These are phyloP conservation scores for Lasiosphaeris hirsuta DNA, from an alignment of 495 filamentous ascomycete species.

Conservation along the genomic window DNA sequence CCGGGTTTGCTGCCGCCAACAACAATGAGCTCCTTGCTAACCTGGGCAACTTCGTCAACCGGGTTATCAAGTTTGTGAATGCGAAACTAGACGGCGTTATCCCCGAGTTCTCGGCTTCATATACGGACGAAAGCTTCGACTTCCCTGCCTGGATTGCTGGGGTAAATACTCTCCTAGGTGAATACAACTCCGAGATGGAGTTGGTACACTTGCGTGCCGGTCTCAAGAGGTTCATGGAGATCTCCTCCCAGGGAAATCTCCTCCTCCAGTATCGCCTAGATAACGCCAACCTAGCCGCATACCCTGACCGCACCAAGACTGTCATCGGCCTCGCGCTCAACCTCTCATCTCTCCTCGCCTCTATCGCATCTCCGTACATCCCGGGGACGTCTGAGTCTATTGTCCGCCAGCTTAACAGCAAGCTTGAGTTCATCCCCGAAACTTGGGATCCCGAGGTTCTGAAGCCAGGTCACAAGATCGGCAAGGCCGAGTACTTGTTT, in stretches of 20 bases:
- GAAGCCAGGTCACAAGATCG: conserved; percentile 73
- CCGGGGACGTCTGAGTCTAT: conserved; percentile 75
- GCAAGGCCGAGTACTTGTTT: conserved; percentile 80
- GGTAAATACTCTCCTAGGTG: conserved; percentile 58
- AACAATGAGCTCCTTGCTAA: conserved; percentile 90
- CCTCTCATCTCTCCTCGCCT: conserved; percentile 74
- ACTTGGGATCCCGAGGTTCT: conserved; percentile 60
- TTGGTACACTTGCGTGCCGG: conserved; percentile 72
- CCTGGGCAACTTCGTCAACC: conserved; percentile 90
- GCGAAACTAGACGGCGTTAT: conserved; percentile 67
- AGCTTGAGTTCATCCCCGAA: conserved; percentile 60
- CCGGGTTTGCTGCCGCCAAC: conserved; percentile 76
- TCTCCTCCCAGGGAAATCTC: conserved; percentile 58
- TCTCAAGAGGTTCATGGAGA: conserved; percentile 59
- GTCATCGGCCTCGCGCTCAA: conserved; percentile 82
- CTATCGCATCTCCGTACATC: conserved; percentile 77
- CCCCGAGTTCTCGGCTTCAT: conserved; percentile 59
- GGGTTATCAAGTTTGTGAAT: conserved; percentile 86
- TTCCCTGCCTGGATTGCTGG: conserved; percentile 43
- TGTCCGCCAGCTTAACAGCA: conserved; percentile 63
- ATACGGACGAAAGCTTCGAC: conserved; percentile 51
- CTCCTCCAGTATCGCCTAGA: conserved; percentile 83
- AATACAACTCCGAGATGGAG: conserved; percentile 72
- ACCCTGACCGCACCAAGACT: conserved; percentile 70
- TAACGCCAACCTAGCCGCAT: conserved; percentile 63